Evolutionary conservation across 2,329 filamentous ascomycete genomes (phyloP).

Genomic region (Pyrenochaeta sp.): DNA sequence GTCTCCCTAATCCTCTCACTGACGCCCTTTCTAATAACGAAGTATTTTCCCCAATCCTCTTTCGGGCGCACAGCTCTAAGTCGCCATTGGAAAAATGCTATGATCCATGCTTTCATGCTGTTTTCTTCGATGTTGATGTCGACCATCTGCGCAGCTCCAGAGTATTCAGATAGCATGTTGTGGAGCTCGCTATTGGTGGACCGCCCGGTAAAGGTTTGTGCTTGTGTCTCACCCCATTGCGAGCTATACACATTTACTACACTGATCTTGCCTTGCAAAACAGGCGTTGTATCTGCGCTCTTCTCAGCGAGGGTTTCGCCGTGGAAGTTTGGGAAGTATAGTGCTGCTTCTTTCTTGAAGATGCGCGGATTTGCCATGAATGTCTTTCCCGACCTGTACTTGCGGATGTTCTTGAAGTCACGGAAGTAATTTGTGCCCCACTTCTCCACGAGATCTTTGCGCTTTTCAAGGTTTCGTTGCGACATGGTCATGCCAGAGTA

Average conservation of each 20-base stretch:
- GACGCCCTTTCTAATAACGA: slow-evolving; percentile 66
- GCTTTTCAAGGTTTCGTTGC: slow-evolving; percentile 71
- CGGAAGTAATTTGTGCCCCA: slow-evolving; percentile 92
- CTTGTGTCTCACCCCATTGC: slow-evolving; percentile 86
- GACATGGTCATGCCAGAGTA: slow-evolving; percentile 43
- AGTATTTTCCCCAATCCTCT: slow-evolving; percentile 66
- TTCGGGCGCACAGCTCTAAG: slow-evolving; percentile 58
- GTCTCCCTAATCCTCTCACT: slow-evolving; percentile 65
- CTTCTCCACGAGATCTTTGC: slow-evolving; percentile 78
- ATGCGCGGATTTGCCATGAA: slow-evolving; percentile 86
- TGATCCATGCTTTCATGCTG: slow-evolving; percentile 66
- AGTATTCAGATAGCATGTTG: slow-evolving; percentile 63
- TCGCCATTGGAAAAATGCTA: slow-evolving; percentile 62
- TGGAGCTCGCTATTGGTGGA: slow-evolving; percentile 75
- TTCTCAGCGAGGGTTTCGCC: slow-evolving; percentile 73
- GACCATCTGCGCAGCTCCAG: slow-evolving; percentile 74
- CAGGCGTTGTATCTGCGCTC: slow-evolving; percentile 74
- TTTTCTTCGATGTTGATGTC: slow-evolving; percentile 91
- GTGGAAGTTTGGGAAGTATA: slow-evolving; percentile 93
- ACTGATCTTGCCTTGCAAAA: slow-evolving; percentile 76
- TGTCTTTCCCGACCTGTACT: slow-evolving; percentile 83
- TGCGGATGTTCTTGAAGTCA: slow-evolving; percentile 86
- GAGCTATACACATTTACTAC: slow-evolving; percentile 84
- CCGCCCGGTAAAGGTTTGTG: slow-evolving; percentile 70
- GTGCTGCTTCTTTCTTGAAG: slow-evolving; percentile 81